A percentile compares a stretch with the other conserved stretches of the same genome.
These are phyloP conservation scores for Morella rubra DNA, from an alignment of 306 rosid species.

Conservation along the genomic window DNA sequence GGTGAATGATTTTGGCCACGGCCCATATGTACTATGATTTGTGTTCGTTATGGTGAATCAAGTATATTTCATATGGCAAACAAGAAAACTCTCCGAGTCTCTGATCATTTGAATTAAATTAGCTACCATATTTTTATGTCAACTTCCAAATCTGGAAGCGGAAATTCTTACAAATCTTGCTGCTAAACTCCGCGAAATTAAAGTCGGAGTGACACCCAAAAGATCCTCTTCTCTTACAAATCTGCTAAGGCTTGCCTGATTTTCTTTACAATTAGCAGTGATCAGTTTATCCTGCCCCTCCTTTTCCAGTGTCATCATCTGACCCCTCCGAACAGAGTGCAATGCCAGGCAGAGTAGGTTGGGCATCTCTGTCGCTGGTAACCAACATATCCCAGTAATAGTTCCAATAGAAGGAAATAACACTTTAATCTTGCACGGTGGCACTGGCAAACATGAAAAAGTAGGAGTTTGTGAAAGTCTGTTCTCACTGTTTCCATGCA, in stretches of 20 bases:
- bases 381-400: constrained; percentile 31
- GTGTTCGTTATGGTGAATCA: background rate
- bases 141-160: background rate
- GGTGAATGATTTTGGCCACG: constrained; percentile 51
- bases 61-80: background rate
- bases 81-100: background rate
- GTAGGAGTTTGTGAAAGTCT: constrained; percentile 10
- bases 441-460: constrained; percentile 14
- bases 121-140: too few species aligned
- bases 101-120: too few species aligned
- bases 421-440: constrained; percentile 34
- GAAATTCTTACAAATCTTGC: background rate
- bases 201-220: background rate
- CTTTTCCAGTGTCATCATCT: background rate
- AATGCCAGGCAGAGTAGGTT: constrained; percentile 27
- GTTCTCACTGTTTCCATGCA: background rate
- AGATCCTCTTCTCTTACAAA: background rate
- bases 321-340: constrained; percentile 7
- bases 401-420: constrained; percentile 37
- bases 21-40: constrained; percentile 53
- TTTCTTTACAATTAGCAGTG: background rate
- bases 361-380: constrained; percentile 26
- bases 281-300: too few species aligned
- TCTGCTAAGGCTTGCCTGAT: background rate
- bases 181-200: background rate